Evolutionary conservation across 345 rosid genomes (phyloP).

Genomic region (Eucalyptus lansdowneana): DNA sequence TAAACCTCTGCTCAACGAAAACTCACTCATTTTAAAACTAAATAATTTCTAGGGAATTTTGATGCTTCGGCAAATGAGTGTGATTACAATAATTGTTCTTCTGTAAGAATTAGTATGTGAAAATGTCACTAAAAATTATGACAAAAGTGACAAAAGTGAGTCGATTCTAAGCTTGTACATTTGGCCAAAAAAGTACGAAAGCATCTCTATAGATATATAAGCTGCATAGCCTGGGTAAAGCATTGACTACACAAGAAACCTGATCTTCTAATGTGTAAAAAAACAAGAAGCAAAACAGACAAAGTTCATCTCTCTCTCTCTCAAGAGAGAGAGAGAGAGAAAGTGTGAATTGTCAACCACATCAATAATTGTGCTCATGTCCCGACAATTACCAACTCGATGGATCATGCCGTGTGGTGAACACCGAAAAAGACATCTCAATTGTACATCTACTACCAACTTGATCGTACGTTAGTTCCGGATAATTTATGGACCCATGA

Average conservation of each 20-base stretch:
- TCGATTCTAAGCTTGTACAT: neutral
- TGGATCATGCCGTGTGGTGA: neutral
- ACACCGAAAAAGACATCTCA: neutral
- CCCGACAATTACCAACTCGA: neutral
- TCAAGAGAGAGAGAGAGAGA: neutral
- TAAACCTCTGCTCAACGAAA: slow-evolving; percentile 24
- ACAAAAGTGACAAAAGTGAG: neutral
- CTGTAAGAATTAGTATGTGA: neutral
- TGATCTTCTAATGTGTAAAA: neutral
- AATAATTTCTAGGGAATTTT: neutral
- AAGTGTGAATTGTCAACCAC: neutral
- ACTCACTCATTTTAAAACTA: neutral
- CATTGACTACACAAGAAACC: neutral
- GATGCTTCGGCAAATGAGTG: neutral
- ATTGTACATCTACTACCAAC: neutral
- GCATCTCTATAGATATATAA: neutral
- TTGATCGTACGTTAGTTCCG: neutral
- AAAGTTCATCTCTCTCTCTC: neutral
- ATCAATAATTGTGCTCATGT: neutral
- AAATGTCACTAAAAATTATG: neutral
- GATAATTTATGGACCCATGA: neutral
- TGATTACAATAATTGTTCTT: neutral
- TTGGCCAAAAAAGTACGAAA: neutral
- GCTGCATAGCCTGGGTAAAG: neutral
- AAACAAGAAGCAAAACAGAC: neutral